Evolutionary conservation across 2,329 filamentous ascomycete species (phyloP).

Genomic region (Cercospora sp.): DNA sequence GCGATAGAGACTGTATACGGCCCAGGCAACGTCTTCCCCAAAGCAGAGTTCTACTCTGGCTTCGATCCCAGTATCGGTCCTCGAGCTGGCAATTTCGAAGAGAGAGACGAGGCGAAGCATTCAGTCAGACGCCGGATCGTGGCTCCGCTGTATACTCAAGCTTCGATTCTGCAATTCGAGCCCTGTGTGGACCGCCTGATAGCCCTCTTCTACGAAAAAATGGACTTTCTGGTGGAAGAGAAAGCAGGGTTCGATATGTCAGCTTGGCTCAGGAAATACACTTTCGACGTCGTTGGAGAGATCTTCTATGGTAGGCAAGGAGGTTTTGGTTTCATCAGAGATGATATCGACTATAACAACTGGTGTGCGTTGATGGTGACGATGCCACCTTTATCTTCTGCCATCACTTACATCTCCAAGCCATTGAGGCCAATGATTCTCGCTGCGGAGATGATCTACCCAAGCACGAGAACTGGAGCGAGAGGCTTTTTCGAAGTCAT

Average conservation of each 20-base stretch:
- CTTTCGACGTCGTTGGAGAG: constrained; percentile 19
- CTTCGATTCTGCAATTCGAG: constrained; percentile 12
- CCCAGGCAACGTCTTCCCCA: constrained; percentile 26
- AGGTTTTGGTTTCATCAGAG: constrained; percentile 16
- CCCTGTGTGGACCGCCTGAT: constrained; percentile 16
- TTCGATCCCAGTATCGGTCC: constrained; percentile 11
- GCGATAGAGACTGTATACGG: constrained; percentile 47
- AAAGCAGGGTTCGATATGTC: constrained; percentile 11
- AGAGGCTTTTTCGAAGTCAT: constrained; percentile 14
- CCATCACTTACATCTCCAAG: constrained; percentile 15
- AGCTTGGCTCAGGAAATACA: constrained; percentile 18
- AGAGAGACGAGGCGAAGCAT: constrained; percentile 13
- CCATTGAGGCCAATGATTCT: constrained; percentile 7
- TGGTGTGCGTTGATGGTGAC: constrained; percentile 16
- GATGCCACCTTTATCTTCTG: constrained; percentile 12
- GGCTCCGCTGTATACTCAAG: constrained; percentile 17
- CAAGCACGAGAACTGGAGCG: constrained; percentile 1
- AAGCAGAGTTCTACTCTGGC: constrained; percentile 24
- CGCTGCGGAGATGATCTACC: constrained; percentile 15
- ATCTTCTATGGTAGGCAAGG: constrained; percentile 18
- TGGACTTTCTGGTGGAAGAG: constrained; percentile 1
- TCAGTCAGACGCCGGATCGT: constrained; percentile 4
- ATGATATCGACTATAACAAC: constrained; percentile 19
- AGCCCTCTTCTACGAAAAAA: constrained; percentile 11
- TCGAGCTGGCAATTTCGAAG: constrained; percentile 13